Percentiles rank a stretch among this genome's conserved stretches.
These are phyloP conservation scores for Astrothelium macrocarpum DNA, from an alignment of 495 filamentous ascomycete species.

Conservation along the genomic window DNA sequence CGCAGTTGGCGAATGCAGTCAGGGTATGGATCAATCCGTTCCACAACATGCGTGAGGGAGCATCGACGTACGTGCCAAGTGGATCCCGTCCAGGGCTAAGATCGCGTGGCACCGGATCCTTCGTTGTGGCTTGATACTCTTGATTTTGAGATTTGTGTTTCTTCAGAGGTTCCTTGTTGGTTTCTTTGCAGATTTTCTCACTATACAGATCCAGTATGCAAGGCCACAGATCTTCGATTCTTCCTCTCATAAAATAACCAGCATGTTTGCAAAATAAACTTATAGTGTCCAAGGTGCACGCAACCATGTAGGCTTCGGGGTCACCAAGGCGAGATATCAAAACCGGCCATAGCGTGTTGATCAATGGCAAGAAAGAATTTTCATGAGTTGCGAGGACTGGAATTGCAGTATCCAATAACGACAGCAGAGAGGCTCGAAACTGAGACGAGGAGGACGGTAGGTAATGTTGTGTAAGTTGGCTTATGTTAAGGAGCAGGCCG, in stretches of 20 bases:
- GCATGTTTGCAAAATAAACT: conserved; percentile 51
- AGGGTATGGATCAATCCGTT: conserved; percentile 48
- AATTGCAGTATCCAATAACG: conserved; percentile 57
- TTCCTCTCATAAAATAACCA: conserved; percentile 68
- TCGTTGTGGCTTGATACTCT: not conserved
- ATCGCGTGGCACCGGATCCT: not conserved
- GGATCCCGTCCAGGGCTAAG: conserved; percentile 10
- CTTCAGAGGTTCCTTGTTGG: not conserved
- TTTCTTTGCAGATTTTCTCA: conserved; percentile 26
- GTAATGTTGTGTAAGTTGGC: conserved; percentile 49
- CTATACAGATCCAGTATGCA: conserved; percentile 41
- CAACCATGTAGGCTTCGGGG: conserved; percentile 62
- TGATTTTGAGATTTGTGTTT: not conserved
- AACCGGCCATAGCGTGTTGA: conserved; percentile 83
- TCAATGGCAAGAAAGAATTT: conserved; percentile 72
- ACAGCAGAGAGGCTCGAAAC: conserved; percentile 66
- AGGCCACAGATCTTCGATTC: conserved; percentile 63
- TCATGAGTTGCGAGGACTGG: conserved; percentile 63
- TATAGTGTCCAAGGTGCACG: conserved; percentile 57
- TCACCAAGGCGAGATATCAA: conserved; percentile 63
- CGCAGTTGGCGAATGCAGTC: conserved; percentile 43
- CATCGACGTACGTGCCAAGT: conserved; percentile 33
- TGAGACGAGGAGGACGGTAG: conserved; percentile 72
- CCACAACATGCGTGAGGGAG: conserved; percentile 48
- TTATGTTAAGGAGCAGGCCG: conserved; percentile 32